Evolutionary conservation across 1,139 yeast genomes (phyloP).

Genomic region (Torulaspora globosa): DNA sequence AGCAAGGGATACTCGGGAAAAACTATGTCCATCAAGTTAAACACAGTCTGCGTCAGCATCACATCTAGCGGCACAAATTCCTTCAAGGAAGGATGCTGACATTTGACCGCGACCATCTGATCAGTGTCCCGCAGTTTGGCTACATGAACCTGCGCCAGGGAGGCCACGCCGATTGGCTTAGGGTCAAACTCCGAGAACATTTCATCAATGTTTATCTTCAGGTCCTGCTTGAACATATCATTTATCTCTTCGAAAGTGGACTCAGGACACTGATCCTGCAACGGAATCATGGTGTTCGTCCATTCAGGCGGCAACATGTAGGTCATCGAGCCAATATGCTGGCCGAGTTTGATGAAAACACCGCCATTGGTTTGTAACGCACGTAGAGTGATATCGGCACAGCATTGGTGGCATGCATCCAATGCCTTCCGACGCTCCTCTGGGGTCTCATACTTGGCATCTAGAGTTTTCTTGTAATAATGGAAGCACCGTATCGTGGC

Average conservation of each 20-base stretch:
- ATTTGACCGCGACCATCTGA: slow-evolving; percentile 82
- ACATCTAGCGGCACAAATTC: slow-evolving; percentile 91
- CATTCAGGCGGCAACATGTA: slow-evolving; percentile 88
- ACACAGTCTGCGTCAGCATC: slow-evolving; percentile 69
- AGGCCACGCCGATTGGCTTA: slow-evolving; percentile 88
- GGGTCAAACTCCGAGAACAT: slow-evolving; percentile 63
- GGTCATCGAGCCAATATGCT: slow-evolving; percentile 87
- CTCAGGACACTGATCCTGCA: slow-evolving; percentile 86
- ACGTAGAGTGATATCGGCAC: slow-evolving; percentile 72
- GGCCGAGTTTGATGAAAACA: slow-evolving; percentile 88
- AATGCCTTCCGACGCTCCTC: slow-evolving; percentile 55
- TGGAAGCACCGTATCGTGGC: slow-evolving; percentile 63
- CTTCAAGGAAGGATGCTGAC: slow-evolving; percentile 85
- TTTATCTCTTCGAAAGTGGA: slow-evolving; percentile 68
- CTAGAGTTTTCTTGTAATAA: slow-evolving; percentile 58
- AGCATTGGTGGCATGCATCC: slow-evolving; percentile 59
- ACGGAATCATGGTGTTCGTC: slow-evolving; percentile 91
- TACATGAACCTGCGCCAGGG: slow-evolving; percentile 90
- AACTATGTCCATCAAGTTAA: slow-evolving; percentile 64
- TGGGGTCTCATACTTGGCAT: slow-evolving; percentile 43
- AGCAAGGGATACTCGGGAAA: slow-evolving; percentile 92
- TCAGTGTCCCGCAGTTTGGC: slow-evolving; percentile 62
- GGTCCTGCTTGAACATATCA: slow-evolving; percentile 61
- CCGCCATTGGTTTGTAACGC: slow-evolving; percentile 90
- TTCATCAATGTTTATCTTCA: slow-evolving; percentile 61